Percentiles rank a stretch among this genome's conserved stretches.
Evolutionary conservation across 129 eudicot genomes (phyloP).

Genomic region (Centaurea solstitialis): DNA sequence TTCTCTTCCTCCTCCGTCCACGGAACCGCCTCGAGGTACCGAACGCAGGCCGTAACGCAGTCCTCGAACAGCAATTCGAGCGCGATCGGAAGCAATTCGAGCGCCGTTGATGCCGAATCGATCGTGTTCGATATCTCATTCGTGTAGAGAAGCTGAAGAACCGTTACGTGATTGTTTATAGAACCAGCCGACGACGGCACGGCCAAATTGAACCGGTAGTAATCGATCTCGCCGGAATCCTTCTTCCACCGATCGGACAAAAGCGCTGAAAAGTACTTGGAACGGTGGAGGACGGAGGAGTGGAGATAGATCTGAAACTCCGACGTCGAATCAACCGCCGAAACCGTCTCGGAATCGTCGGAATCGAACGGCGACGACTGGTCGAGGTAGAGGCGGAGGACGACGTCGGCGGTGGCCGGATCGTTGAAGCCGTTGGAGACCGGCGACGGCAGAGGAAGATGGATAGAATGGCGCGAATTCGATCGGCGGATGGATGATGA

Average conservation of each 20-base stretch:
- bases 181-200: slow-evolving; percentile 50
- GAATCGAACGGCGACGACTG: slow-evolving; percentile 39
- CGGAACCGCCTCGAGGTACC: slow-evolving; percentile 84
- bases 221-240: slow-evolving; percentile 28
- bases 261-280: slow-evolving; percentile 74
- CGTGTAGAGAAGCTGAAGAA: slow-evolving; percentile 58
- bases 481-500: slow-evolving; percentile 41
- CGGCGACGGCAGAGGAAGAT: slow-evolving; percentile 11
- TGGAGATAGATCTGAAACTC: slow-evolving; percentile 70
- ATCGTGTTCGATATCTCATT: slow-evolving; percentile 48
- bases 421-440: slow-evolving; percentile 62
- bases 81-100: slow-evolving; percentile 69
- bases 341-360: slow-evolving; percentile 37
- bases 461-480: slow-evolving; percentile 29
- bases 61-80: slow-evolving; percentile 78
- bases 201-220: slow-evolving; percentile 40
- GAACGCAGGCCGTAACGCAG: slow-evolving; percentile 67
- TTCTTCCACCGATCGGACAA: slow-evolving; percentile 80
- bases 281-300: slow-evolving; percentile 49
- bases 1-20: slow-evolving; percentile 89
- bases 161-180: slow-evolving; percentile 49
- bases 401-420: slow-evolving; percentile 71
- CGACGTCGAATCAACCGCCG: slow-evolving; percentile 33
- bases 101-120: slow-evolving; percentile 43
- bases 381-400: slow-evolving; percentile 64